These are phyloP conservation scores for Sphaerulina populicola DNA, from an alignment of 2,329 filamentous ascomycete genomes.

Conservation along the genomic window DNA sequence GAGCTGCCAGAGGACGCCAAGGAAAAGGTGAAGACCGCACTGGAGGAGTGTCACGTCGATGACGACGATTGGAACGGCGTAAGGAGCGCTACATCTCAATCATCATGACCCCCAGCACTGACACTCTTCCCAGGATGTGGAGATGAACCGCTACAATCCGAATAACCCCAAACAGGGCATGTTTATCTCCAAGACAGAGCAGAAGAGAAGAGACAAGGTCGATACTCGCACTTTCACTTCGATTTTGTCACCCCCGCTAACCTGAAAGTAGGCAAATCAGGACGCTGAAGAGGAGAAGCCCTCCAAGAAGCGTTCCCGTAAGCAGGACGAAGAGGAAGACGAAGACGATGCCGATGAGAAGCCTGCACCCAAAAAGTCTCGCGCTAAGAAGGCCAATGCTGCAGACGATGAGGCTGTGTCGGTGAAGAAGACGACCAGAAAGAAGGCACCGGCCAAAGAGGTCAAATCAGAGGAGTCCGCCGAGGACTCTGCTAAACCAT, in stretches of 20 bases:
- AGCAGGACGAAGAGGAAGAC: slow-evolving; percentile 23
- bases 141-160: slow-evolving; percentile 62
- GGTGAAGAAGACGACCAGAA: slow-evolving; percentile 21
- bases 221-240: background rate
- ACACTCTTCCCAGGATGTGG: slow-evolving; percentile 52
- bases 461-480: slow-evolving; percentile 13
- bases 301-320: slow-evolving; percentile 22
- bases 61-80: slow-evolving; percentile 84
- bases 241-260: slow-evolving; percentile 4
- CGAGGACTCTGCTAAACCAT: slow-evolving; percentile 14
- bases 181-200: slow-evolving; percentile 31
- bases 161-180: slow-evolving; percentile 28
- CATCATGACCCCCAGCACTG: slow-evolving; percentile 8
- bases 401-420: slow-evolving; percentile 18
- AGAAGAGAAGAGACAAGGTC: slow-evolving; percentile 16
- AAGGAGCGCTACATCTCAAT: slow-evolving; percentile 35
- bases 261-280: slow-evolving; percentile 13
- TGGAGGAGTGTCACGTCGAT: slow-evolving; percentile 72
- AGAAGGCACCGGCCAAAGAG: slow-evolving; percentile 16
- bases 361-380: slow-evolving; percentile 20
- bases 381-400: slow-evolving; percentile 18
- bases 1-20: slow-evolving; percentile 61
- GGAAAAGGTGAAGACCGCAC: slow-evolving; percentile 62
- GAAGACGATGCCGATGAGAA: slow-evolving; percentile 22
- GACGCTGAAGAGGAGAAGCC: slow-evolving; percentile 28